Evolutionary conservation across 768 basidiomycete species (phyloP).

Genomic region (Amanita pseudoporphyria): DNA sequence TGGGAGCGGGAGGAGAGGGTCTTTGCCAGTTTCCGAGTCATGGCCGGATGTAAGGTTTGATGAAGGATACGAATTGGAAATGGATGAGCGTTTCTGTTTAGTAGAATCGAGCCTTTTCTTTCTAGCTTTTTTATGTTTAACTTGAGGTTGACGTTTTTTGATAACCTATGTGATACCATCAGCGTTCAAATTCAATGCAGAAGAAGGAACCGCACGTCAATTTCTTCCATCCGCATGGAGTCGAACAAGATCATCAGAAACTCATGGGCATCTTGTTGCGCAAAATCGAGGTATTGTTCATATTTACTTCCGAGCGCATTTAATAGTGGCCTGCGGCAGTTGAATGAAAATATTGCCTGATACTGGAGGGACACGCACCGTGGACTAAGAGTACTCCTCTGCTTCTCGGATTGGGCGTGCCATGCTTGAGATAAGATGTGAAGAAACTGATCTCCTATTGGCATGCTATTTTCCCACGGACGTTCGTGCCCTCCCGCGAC

Average conservation of each 20-base stretch:
- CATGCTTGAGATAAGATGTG: slow-evolving; percentile 52
- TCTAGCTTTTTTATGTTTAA: slow-evolving; percentile 19
- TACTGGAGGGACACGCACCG: slow-evolving; percentile 35
- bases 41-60: not conserved
- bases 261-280: slow-evolving; percentile 96
- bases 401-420: slow-evolving; percentile 44
- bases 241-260: slow-evolving; percentile 84
- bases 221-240: slow-evolving; percentile 91
- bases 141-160: slow-evolving; percentile 56
- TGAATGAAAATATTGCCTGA: slow-evolving; percentile 3
- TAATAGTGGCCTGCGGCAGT: slow-evolving; percentile 43
- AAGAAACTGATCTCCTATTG: slow-evolving; percentile 62
- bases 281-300: slow-evolving; percentile 91
- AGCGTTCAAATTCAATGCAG: not conserved
- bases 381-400: slow-evolving; percentile 50
- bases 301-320: slow-evolving; percentile 71
- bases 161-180: slow-evolving; percentile 43
- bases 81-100: not conserved
- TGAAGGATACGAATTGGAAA: not conserved
- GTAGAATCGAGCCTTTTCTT: not conserved
- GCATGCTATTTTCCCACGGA: slow-evolving; percentile 50
- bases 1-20: slow-evolving; percentile 29
- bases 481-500: slow-evolving; percentile 42
- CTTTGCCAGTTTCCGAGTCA: not conserved
- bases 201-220: slow-evolving; percentile 48